phyloP scores from a whole-genome alignment of 2,329 filamentous ascomycete genomes.

The Aureobasidium sp. region DNA sequence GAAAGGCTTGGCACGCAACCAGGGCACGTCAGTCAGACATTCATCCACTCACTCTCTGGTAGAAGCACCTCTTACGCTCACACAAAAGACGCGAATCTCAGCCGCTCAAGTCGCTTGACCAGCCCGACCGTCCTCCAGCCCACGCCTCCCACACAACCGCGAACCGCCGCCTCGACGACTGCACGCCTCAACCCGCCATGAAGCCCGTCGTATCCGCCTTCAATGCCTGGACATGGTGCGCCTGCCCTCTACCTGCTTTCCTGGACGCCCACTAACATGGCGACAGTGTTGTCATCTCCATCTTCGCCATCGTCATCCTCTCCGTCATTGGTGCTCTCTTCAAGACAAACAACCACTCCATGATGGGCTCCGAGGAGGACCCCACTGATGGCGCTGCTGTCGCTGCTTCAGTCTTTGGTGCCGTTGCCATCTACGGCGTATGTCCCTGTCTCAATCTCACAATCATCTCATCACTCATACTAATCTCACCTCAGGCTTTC shows the following conservation, averaged over 20 bases:
- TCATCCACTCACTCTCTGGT: neutral
- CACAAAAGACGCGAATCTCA: too few relatives aligned
- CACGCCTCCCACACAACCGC: neutral
- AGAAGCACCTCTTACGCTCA: neutral
- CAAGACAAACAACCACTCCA: slow-evolving; percentile 67
- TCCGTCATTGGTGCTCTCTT: slow-evolving; percentile 64
- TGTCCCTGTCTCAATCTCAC: slow-evolving; percentile 30
- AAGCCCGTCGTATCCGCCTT: slow-evolving; percentile 88
- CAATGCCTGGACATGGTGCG: slow-evolving; percentile 93
- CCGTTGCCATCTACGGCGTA: slow-evolving; percentile 84
- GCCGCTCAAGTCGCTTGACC: neutral
- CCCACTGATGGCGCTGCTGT: slow-evolving; percentile 63
- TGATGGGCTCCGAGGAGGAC: slow-evolving; percentile 64
- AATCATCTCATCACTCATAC: neutral
- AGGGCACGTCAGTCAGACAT: neutral
- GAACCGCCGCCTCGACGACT: neutral
- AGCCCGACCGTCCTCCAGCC: neutral
- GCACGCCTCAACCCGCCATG: slow-evolving; percentile 50
- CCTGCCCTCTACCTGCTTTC: slow-evolving; percentile 13
- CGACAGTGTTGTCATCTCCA: slow-evolving; percentile 59
- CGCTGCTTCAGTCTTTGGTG: slow-evolving; percentile 75
- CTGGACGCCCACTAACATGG: slow-evolving; percentile 18
- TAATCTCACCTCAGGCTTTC: slow-evolving; percentile 55
- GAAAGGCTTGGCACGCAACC: neutral
- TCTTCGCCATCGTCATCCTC: slow-evolving; percentile 58